These are phyloP conservation scores for Ustilaginoidea virens DNA, from an alignment of 2,329 filamentous ascomycete genomes.

Conservation along the genomic window DNA sequence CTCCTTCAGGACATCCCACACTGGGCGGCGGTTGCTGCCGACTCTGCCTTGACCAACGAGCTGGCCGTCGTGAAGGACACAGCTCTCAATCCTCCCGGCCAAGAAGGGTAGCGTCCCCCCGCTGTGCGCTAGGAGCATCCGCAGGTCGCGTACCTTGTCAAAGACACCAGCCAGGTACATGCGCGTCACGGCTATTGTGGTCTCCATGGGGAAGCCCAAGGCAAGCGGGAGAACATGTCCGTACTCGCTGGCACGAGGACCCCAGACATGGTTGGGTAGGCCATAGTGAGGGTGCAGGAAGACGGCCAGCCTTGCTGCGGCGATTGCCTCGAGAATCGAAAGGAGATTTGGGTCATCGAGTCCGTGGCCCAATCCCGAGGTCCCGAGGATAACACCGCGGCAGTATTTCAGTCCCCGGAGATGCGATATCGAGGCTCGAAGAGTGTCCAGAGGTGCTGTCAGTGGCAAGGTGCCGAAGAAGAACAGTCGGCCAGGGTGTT, in stretches of 20 bases:
- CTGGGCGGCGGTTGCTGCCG: slow-evolving; percentile 27
- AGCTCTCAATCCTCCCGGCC: slow-evolving; percentile 77
- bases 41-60: slow-evolving; percentile 48
- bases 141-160: slow-evolving; percentile 53
- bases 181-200: slow-evolving; percentile 73
- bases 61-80: slow-evolving; percentile 68
- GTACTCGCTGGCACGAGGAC: slow-evolving; percentile 55
- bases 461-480: slow-evolving; percentile 75
- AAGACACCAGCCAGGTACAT: slow-evolving; percentile 84
- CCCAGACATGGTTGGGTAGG: slow-evolving; percentile 66
- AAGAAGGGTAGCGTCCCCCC: slow-evolving; percentile 82
- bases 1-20: slow-evolving; percentile 43
- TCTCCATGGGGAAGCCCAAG: slow-evolving; percentile 81
- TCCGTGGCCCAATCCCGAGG: slow-evolving; percentile 62
- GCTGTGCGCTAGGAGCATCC: slow-evolving; percentile 72
- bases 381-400: slow-evolving; percentile 79
- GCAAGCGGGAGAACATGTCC: slow-evolving; percentile 79
- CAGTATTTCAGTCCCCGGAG: slow-evolving; percentile 49
- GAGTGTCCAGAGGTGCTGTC: slow-evolving; percentile 44
- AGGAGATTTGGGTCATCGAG: slow-evolving; percentile 65
- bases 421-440: slow-evolving; percentile 50
- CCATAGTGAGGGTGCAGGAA: slow-evolving; percentile 93
- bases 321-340: slow-evolving; percentile 55
- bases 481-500: slow-evolving; percentile 53
- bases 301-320: slow-evolving; percentile 47